Base-by-base conservation (phyloP, 2,329 filamentous ascomycete species). In the Domatiomyces globalis region DNA sequence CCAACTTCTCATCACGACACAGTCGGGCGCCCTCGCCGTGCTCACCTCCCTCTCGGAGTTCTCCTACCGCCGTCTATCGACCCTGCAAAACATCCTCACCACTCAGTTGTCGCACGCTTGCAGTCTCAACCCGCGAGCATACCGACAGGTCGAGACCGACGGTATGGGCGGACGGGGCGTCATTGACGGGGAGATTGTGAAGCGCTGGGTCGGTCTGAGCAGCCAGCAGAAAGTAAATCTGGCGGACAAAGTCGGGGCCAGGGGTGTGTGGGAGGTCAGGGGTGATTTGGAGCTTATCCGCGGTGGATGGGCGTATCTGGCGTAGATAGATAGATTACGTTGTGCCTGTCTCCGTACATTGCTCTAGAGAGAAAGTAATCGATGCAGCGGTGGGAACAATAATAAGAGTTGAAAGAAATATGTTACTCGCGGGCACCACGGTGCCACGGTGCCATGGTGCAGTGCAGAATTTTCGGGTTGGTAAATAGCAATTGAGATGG, bases 81-180 rank as follows among this genome's bases (percentile, higher is more conserved):
- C 86, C 1, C 73, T 98, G 3, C 79, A 89, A 46, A 85, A 83
- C 3, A 74, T 98, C 1, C 75, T 82, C 7, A 85, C 81, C 33
- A 81, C 83, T 0, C 55, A 60, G n/a, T 76, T 95, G 6, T 81
- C 86, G 44, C 82, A 88, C 56, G 71, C 84, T 4, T 86, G 82
- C 6, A 87, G 86, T 0, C 73, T 95, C 48, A 96, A 96, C 67
- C 84, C 87, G 1, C 81, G 85, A 51, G 86, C 82, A 0, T 86
- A 90, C 68, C 77, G 92, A 12, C 72, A 78, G 61, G 65, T 75
- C 59, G 57, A 74, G 65, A 65, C 74, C 63, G 65, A 76, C 66
- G 62, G 68, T 53, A 57, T 71, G 54, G 51, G 77, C 70, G 58
- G 77, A 1, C 72, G 85, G 17, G 81, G 78, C 1, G 77, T 94